These are phyloP conservation scores for Uncinocarpus reesii DNA, from an alignment of 2,329 filamentous ascomycete species.

Conservation along the genomic window DNA sequence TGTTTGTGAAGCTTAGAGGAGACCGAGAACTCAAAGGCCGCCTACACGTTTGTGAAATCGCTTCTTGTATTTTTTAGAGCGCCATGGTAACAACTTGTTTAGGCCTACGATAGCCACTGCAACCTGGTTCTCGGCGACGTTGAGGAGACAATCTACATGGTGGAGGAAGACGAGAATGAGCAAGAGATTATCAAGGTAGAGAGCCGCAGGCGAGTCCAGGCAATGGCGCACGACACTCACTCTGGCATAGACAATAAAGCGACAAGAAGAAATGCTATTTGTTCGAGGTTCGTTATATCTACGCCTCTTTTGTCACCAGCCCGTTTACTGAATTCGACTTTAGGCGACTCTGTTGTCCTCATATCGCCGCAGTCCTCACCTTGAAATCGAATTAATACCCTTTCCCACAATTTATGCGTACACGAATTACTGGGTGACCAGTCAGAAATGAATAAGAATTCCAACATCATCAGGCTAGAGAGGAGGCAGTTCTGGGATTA, in stretches of 20 bases:
- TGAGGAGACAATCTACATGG: conserved; percentile 89
- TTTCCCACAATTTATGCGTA: no score
- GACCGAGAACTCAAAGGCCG: conserved; percentile 92
- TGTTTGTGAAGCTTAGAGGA: conserved; percentile 93
- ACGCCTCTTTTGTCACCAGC: neutral
- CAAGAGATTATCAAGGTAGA: conserved; percentile 61
- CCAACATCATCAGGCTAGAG: neutral
- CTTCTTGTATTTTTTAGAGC: conserved; percentile 5
- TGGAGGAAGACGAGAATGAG: conserved; percentile 75
- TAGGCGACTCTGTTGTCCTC: conserved; percentile 63
- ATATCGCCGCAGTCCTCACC: conserved; percentile 51
- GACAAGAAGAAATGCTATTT: conserved; percentile 97
- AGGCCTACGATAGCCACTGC: conserved; percentile 99
- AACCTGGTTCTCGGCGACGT: conserved; percentile 94
- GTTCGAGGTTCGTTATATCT: conserved; percentile 63
- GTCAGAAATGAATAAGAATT: no score
- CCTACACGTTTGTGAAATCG: conserved; percentile 60
- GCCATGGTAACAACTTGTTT: conserved; percentile 9
- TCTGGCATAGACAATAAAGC: conserved; percentile 67
- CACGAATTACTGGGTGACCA: neutral
- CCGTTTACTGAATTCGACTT: conserved; percentile 17
- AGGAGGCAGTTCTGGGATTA: neutral
- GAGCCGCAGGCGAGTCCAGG: no score
- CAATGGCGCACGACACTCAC: neutral
- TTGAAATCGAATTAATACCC: no score